phyloP scores from a whole-genome alignment of 2,329 filamentous ascomycete species.

The Hypoxylon sp. region DNA sequence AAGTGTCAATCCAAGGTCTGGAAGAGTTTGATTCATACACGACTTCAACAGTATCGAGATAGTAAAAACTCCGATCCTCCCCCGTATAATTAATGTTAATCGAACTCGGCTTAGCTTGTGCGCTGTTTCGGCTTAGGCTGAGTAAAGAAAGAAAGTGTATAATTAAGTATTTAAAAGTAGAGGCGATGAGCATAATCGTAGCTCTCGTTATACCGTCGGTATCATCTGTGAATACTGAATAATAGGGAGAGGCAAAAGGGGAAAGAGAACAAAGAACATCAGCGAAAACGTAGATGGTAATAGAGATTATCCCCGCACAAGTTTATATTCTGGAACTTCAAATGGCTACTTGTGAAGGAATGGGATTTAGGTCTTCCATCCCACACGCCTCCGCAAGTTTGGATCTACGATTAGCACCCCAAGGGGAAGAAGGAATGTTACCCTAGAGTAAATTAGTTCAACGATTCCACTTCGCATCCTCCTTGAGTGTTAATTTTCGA shows the following conservation, averaged over 20 bases:
- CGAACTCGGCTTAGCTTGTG: neutral
- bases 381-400: neutral
- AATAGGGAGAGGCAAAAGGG: neutral
- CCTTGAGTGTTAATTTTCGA: neutral
- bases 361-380: neutral
- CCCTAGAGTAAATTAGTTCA: neutral
- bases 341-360: neutral
- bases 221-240: neutral
- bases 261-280: neutral
- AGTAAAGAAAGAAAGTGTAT: neutral
- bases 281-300: neutral
- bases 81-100: neutral
- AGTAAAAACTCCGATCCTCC: neutral
- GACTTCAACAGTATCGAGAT: neutral
- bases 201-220: neutral
- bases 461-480: neutral
- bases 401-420: neutral
- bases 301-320: neutral
- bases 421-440: neutral
- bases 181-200: slow-evolving; percentile 2
- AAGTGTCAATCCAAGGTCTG: neutral
- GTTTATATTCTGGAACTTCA: neutral
- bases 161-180: neutral
- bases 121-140: neutral
- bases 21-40: neutral